Percentiles rank a stretch among this genome's conserved stretches.
Evolutionary conservation across 352 stramenopile species (phyloP).

Genomic region (Globisporangium okanoganense): DNA sequence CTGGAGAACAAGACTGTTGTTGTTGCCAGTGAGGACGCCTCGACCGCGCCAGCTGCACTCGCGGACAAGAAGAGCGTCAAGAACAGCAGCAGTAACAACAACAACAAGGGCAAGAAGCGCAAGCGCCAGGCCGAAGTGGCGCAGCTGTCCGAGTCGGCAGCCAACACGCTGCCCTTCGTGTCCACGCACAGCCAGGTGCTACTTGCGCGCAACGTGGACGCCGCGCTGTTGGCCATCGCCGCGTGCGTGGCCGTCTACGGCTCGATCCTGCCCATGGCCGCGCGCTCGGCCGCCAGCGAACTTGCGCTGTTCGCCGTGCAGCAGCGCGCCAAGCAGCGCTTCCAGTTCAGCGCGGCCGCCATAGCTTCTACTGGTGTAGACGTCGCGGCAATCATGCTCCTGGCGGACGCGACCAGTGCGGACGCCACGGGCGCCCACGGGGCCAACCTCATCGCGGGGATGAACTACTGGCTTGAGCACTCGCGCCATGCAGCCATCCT

Average conservation of each 20-base stretch:
- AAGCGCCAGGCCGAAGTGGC: constrained; percentile 66
- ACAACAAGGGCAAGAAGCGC: constrained; percentile 79
- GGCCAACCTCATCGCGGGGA: constrained; percentile 43
- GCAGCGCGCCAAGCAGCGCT: constrained; percentile 27
- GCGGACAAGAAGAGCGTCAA: constrained; percentile 15
- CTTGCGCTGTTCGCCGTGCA: constrained; percentile 35
- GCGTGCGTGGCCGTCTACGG: constrained; percentile 59
- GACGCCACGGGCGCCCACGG: constrained; percentile 52
- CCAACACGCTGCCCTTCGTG: constrained; percentile 38
- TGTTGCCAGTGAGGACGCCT: neutral
- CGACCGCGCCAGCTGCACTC: neutral
- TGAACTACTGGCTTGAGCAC: constrained; percentile 52
- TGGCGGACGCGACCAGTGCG: constrained; percentile 51
- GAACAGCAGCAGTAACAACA: constrained; percentile 11
- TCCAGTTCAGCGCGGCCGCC: neutral
- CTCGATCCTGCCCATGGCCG: constrained; percentile 40
- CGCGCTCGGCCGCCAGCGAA: constrained; percentile 42
- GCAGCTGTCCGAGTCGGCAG: constrained; percentile 36
- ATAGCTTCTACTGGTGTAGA: constrained; percentile 18
- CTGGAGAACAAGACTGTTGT: constrained; percentile 25
- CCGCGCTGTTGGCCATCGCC: constrained; percentile 48
- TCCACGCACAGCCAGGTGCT: constrained; percentile 47
- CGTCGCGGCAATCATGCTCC: constrained; percentile 43
- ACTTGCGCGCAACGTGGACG: constrained; percentile 39
- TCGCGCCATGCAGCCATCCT: constrained; percentile 13